Percentiles rank a stretch among this genome's conserved stretches.
Conservation (phyloP, 805 yeast genomes). For the Metschnikowia bowlesiae region DNA sequence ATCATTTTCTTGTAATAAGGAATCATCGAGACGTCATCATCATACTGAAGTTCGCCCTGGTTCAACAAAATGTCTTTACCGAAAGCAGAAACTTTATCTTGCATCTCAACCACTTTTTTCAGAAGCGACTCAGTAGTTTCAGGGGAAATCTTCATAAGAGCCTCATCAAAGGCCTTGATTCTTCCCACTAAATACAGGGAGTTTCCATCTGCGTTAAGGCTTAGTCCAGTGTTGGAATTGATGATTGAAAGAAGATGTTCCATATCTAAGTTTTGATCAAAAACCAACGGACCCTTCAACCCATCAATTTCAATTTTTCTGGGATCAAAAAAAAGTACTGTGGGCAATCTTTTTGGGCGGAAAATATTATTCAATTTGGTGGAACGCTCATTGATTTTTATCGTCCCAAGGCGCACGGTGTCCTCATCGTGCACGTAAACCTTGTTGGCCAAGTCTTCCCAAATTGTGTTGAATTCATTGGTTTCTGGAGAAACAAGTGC, state of each 20-base stretch:
- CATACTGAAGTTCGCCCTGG: slow-evolving; percentile 10
- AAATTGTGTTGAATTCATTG: slow-evolving; percentile 45
- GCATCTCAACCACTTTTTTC: slow-evolving; percentile 9
- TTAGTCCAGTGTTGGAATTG: slow-evolving; percentile 26
- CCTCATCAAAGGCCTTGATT: slow-evolving; percentile 19
- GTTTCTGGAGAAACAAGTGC: slow-evolving; percentile 17
- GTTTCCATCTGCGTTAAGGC: slow-evolving; percentile 31
- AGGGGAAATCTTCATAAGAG: not conserved
- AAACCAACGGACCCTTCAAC: slow-evolving; percentile 23
- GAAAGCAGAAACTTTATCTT: slow-evolving; percentile 8
- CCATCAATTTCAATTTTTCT: slow-evolving; percentile 19
- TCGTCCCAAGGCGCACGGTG: slow-evolving; percentile 36
- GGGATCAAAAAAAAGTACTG: slow-evolving; percentile 47
- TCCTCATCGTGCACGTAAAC: slow-evolving; percentile 37
- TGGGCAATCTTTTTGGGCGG: slow-evolving; percentile 48
- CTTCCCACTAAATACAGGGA: slow-evolving; percentile 31
- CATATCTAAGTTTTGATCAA: slow-evolving; percentile 22
- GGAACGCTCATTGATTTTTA: slow-evolving; percentile 20
- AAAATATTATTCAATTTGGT: slow-evolving; percentile 20
- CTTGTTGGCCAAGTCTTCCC: slow-evolving; percentile 46
- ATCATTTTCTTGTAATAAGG: slow-evolving; percentile 49
- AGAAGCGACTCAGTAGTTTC: slow-evolving; percentile 5
- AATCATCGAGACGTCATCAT: slow-evolving; percentile 21
- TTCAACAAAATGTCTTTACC: slow-evolving; percentile 13
- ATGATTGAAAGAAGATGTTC: slow-evolving; percentile 21